Base-by-base conservation (phyloP, 1,139 yeast genomes). In the Sugiyamaella novakii region DNA sequence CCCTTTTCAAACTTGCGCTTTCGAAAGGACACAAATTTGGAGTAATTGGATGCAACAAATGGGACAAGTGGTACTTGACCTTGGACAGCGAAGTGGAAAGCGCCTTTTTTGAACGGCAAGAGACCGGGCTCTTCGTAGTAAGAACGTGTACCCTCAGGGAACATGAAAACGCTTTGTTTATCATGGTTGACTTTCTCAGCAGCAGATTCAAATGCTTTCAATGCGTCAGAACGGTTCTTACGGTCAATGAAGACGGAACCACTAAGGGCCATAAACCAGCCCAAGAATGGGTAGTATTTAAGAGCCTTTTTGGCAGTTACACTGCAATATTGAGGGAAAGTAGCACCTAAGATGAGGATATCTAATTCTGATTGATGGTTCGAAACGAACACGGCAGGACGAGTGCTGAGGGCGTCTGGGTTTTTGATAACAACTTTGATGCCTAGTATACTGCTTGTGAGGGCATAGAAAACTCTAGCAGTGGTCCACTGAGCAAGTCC, bases 71-170 rank as follows among this genome's bases (percentile, higher is more conserved):
- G 98, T 29, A 92, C 81, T 35, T 81, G 81, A 2, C 96, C 96
- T 68, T 91, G 95, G 54, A 85, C 85, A 10, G 99, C 98, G 62
- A 92, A 77, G 69, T 92, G 96, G 80, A 94, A 94, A 0, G 98
- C 98, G 44, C 99, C 99, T 66, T 94, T 94, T 68, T 92, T 92
- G 70, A 92, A 87, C 1, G 96, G 95, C 49, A 87, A 74, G 67
- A 94, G 71, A 8, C 77, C 81, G 46, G 95, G 83, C 38, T 75
- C 75, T 21, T 78, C 72, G 12, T 84, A 69, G 55, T 83, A 86
- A 0, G 97, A 87, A 66, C 99, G 80, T 1, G 98, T 94, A 19
- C 99, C 99, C 68, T 91, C 73, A 14, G 97, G 96, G 75, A 87
- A 91, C 71, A 91, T 79, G 74, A 83, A 91, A 34, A 91, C 75